These are phyloP conservation scores for Mycena pura DNA, from an alignment of 768 basidiomycete species.

Conservation along the genomic window DNA sequence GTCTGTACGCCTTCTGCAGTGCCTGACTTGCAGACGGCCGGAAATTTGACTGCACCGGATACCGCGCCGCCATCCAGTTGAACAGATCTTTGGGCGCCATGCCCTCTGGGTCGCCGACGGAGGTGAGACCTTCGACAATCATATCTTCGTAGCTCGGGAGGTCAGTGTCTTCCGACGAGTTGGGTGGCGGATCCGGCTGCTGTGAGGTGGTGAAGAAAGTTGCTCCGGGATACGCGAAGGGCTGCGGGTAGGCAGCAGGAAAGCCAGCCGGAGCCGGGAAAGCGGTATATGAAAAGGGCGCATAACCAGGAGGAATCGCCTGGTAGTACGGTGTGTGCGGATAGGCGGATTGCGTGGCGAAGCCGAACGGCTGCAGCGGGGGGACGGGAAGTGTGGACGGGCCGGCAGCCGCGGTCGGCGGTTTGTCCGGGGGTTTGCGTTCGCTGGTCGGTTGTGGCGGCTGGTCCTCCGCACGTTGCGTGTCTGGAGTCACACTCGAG, in stretches of 20 bases:
- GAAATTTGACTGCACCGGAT: constrained; percentile 89
- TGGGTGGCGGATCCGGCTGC: constrained; percentile 24
- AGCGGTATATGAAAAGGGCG: constrained; percentile 47
- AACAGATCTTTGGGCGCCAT: constrained; percentile 85
- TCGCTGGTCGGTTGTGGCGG: constrained; percentile 27
- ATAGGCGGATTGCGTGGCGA: constrained; percentile 59
- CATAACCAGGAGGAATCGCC: constrained; percentile 52
- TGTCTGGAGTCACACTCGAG: constrained; percentile 3
- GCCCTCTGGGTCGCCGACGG: constrained; percentile 74
- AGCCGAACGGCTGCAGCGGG: constrained; percentile 62
- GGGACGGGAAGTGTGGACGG: constrained; percentile 42
- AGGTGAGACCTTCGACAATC: constrained; percentile 81
- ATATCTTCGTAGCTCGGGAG: constrained; percentile 91
- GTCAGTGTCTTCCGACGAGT: constrained; percentile 46
- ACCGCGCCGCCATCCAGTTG: constrained; percentile 81
- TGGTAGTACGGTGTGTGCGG: constrained; percentile 74
- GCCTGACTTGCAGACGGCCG: constrained; percentile 90
- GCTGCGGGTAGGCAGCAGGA: constrained; percentile 36
- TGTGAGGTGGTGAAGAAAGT: constrained; percentile 19
- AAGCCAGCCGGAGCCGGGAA: constrained; percentile 44
- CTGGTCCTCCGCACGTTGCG: constrained; percentile 22
- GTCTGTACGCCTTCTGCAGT: constrained; percentile 83
- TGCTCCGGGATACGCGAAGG: constrained; percentile 27
- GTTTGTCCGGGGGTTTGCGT: constrained; percentile 35
- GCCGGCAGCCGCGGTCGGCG: constrained; percentile 27